Evolutionary conservation across 495 filamentous ascomycete genomes (phyloP), one percentile per base, ranked within the genome.

Genomic region (Penicillium waksmanii): DNA sequence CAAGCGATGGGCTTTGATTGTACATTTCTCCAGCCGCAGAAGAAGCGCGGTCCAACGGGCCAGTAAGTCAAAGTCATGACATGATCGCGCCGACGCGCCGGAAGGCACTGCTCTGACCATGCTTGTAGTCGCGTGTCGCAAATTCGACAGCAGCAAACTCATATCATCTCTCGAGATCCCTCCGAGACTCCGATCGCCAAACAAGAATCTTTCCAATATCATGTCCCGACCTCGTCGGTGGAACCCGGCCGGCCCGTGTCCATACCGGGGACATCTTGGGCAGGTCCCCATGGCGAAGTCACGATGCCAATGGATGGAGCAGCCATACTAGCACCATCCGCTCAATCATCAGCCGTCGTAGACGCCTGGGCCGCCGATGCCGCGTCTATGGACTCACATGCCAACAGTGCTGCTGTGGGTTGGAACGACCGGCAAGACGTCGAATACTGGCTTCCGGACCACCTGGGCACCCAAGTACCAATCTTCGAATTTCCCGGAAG

Each of bases 381-480:
- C 15, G 23, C 64, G 8, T 58, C 70, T 6, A 58, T 71, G 42
- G 67, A 68, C 46, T 62, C 66, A 44, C 66, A 66, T 25, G 53
- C 58, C 15, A 68, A 59, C 23, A 64, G 56, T 48, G 57, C 55
- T 44, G 57, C 55, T 2, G 61, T 73, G 35, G 58, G 65, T 33
- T 77, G 74, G 76, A 69, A 66, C 55, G 70, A 73, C 17, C 58
- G 65, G 7, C 66, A 64, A 27, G 69, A 78, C 44, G 62, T 68
- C 4, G 74, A 78, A 46, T 78, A 76, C 42, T 78, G 74, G 76
- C 69, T 78, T 44, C 76, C 76, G 31, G 74, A 78, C 63, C 70
- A 67, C 40, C 58, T 78, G 40, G 66, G 67, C 49, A 56, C 66
- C 0, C 73, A 77, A 55, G 57, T 69, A 13, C 70, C 73, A 3